These are phyloP conservation scores for Chlamydomonas sphaeroides DNA, from an alignment of 139 green algal species.

Conservation along the genomic window DNA sequence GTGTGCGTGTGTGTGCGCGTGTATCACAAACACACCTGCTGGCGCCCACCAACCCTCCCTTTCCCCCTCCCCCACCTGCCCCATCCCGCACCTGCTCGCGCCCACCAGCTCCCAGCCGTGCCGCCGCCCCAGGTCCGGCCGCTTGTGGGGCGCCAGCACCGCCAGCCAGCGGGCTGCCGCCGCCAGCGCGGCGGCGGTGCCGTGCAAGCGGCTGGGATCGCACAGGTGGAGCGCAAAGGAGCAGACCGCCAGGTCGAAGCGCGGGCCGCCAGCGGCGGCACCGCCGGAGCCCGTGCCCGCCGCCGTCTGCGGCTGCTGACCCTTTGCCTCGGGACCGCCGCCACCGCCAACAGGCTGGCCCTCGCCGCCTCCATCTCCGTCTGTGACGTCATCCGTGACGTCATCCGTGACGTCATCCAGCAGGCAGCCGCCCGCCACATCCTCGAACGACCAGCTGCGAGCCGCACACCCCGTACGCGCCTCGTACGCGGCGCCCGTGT, in stretches of 20 bases:
- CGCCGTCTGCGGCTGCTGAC: neutral
- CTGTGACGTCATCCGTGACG: too few relatives aligned
- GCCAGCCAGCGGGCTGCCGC: slow-evolving; percentile 10
- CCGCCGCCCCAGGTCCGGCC: neutral
- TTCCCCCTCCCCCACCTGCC: neutral
- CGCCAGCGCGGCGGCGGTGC: slow-evolving; percentile 2
- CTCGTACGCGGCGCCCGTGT: slow-evolving; percentile 22
- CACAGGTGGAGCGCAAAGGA: slow-evolving; percentile 40
- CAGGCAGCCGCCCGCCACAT: slow-evolving; percentile 10
- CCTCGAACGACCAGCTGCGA: slow-evolving; percentile 21
- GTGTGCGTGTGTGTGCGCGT: too few relatives aligned
- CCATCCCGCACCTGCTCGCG: too few relatives aligned
- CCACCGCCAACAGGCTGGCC: too few relatives aligned
- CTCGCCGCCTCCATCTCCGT: too few relatives aligned
- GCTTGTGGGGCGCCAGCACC: slow-evolving; percentile 36
- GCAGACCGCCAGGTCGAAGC: slow-evolving; percentile 22
- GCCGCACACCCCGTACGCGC: slow-evolving; percentile 5
- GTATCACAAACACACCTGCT: too few relatives aligned
- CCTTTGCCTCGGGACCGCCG: too few relatives aligned
- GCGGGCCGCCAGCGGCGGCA: neutral
- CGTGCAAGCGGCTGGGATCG: slow-evolving; percentile 4
- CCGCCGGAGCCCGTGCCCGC: neutral
- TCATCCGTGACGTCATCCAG: neutral
- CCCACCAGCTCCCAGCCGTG: neutral
- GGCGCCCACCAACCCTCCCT: neutral